Percentiles rank a stretch among this genome's conserved stretches.
These are phyloP conservation scores for Aaosphaeria arxii DNA, from an alignment of 2,329 filamentous ascomycete genomes.

Conservation along the genomic window DNA sequence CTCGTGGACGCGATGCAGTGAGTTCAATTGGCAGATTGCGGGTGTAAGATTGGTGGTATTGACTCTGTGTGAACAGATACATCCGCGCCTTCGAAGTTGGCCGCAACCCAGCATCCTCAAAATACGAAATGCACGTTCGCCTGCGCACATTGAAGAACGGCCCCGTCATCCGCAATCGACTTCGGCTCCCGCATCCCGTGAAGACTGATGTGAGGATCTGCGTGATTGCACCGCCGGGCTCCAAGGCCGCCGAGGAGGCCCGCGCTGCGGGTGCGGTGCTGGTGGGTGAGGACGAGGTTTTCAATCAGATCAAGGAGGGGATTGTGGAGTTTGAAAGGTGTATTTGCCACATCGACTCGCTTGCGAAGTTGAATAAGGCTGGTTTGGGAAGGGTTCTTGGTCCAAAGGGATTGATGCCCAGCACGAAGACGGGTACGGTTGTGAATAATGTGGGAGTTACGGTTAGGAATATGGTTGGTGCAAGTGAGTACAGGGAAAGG, in stretches of 20 bases:
- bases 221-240: constrained; percentile 85
- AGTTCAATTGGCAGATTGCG: constrained; percentile 15
- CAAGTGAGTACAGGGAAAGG: constrained; percentile 82
- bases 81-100: constrained; percentile 92
- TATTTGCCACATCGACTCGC: constrained; percentile 77
- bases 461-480: constrained; percentile 79
- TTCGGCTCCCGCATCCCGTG: constrained; percentile 85
- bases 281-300: constrained; percentile 82
- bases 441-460: constrained; percentile 73
- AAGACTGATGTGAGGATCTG: constrained; percentile 85
- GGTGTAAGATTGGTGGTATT: neutral
- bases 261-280: constrained; percentile 73
- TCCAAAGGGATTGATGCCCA: constrained; percentile 91
- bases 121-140: constrained; percentile 87
- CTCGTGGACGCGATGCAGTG: constrained; percentile 92
- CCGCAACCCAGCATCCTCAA: constrained; percentile 65
- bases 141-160: constrained; percentile 82
- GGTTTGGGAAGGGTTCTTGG: constrained; percentile 78
- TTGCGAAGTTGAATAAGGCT: constrained; percentile 77
- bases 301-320: constrained; percentile 72
- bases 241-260: constrained; percentile 70
- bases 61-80: constrained; percentile 58
- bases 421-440: constrained; percentile 80
- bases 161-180: constrained; percentile 79
- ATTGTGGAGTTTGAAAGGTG: constrained; percentile 85